Evolutionary conservation across 805 yeast genomes (phyloP).

Genomic region (Tetrapisispora namnaoensis): DNA sequence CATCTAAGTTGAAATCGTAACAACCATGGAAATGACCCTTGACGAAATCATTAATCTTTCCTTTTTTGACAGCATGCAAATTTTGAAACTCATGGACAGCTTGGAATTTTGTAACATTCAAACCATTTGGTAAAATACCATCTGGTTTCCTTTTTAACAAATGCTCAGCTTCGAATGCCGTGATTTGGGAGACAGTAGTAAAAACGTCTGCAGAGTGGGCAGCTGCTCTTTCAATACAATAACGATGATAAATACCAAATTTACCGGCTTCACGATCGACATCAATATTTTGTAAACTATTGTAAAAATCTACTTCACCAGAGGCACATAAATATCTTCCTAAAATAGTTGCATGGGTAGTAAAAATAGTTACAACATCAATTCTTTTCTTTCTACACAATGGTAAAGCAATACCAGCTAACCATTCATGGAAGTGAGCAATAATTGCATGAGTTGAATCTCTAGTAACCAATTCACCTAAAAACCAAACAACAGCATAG

Average conservation of each 20-base stretch:
- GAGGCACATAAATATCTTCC: slow-evolving; percentile 96
- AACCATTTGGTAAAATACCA: slow-evolving; percentile 94
- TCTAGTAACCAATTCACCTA: slow-evolving; percentile 83
- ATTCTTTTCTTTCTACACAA: slow-evolving; percentile 83
- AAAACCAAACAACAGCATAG: slow-evolving; percentile 90
- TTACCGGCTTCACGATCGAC: slow-evolving; percentile 98
- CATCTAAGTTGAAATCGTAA: slow-evolving; percentile 87
- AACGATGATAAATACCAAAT: slow-evolving; percentile 93
- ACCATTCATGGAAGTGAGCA: slow-evolving; percentile 96
- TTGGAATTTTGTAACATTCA: slow-evolving; percentile 89
- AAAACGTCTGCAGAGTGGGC: slow-evolving; percentile 94
- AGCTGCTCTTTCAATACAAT: slow-evolving; percentile 93
- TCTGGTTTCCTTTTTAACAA: slow-evolving; percentile 92
- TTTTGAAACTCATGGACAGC: slow-evolving; percentile 98
- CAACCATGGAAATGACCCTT: slow-evolving; percentile 97
- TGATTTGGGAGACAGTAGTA: slow-evolving; percentile 93
- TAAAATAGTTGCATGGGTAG: slow-evolving; percentile 92
- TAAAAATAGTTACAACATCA: slow-evolving; percentile 90
- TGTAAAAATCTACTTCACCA: slow-evolving; percentile 91
- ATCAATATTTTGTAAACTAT: slow-evolving; percentile 78
- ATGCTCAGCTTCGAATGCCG: slow-evolving; percentile 94
- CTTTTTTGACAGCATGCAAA: slow-evolving; percentile 85
- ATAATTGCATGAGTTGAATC: slow-evolving; percentile 84
- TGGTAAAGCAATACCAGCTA: slow-evolving; percentile 93
- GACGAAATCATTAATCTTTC: slow-evolving; percentile 84